Base-by-base conservation (phyloP, 2,329 filamentous ascomycete genomes). In the Xylaria sp. region DNA sequence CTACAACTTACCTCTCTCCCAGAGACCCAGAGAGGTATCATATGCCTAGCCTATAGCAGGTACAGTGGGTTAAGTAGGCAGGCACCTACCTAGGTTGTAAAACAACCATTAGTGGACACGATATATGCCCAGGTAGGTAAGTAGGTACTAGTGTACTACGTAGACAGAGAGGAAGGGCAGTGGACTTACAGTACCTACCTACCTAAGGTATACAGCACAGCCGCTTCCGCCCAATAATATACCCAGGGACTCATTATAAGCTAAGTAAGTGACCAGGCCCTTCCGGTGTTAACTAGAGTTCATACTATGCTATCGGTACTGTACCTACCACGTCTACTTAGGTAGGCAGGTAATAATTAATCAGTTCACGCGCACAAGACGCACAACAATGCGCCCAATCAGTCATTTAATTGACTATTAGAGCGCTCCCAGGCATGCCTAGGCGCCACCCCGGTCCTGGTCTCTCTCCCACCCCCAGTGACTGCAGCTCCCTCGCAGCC, bases 401-500 rank as follows among this genome's bases (percentile, higher is more conserved):
- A 51, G 29, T 37, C 47, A n/a, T 16, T 61, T 48, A 35, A 48
- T 60, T 48, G 44, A 40, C 37, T n/a, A 60, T 23, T 59, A 51
- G 32, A 44, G 51, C 47, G 21, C 50, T 57, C 42, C 40, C 48
- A 29, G 48, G 23, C 42, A 10, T 37, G 47, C 23, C 65, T 40
- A 47, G 53, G 29, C 54, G 21, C 53, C 42, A 47, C 50, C 60
- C 44, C 32, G 59, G 59, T 59, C 59, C 57, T 29, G 16, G 42
- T 21, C 44, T 23, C 44, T 23, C 44, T 40, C 55, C 55, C 25
- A 59, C 29, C 21, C 57, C 44, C 51, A 59, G 44, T 32, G 44
- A 44, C 37, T 32, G 18, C 55, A 44, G 23, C 53, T 69, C 62
- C 66, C 66, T 65, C 63, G 35, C 54, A 42, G 40, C 48, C 53